A percentile compares a stretch with the other conserved stretches of the same genome.
These are phyloP conservation scores for Candida anglica DNA, from an alignment of 805 yeast genomes.

Conservation along the genomic window DNA sequence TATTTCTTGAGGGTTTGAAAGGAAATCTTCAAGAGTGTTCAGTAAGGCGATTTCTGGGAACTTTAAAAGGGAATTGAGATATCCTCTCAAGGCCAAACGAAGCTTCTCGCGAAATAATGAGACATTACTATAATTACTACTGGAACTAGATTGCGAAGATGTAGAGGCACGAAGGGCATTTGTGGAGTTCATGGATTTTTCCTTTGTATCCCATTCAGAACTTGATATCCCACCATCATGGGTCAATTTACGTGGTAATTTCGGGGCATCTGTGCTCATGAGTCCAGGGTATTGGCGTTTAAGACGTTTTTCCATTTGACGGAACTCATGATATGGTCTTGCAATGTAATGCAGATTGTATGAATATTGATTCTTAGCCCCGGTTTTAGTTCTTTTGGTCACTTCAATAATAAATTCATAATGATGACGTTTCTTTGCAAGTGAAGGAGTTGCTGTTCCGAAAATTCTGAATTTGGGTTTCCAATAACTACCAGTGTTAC, in stretches of 20 bases:
- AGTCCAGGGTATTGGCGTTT: conserved; percentile 62
- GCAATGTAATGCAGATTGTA: conserved; percentile 44
- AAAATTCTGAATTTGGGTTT: conserved; percentile 8
- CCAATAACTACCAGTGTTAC: conserved; percentile 10
- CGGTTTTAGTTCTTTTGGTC: conserved; percentile 15
- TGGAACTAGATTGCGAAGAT: not conserved
- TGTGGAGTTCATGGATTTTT: no score
- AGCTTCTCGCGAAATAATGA: conserved; percentile 67
- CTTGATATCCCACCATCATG: conserved; percentile 25
- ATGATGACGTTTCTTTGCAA: conserved; percentile 13
- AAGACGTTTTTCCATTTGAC: conserved; percentile 48
- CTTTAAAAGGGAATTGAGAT: conserved; percentile 49
- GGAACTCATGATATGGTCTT: conserved; percentile 68
- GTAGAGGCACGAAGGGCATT: conserved; percentile 1
- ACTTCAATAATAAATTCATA: conserved; percentile 50
- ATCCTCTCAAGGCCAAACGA: conserved; percentile 74
- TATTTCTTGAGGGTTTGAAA: conserved; percentile 30
- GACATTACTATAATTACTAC: conserved; percentile 1
- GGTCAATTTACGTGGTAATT: conserved; percentile 52
- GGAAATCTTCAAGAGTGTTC: conserved; percentile 49
- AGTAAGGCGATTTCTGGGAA: conserved; percentile 55
- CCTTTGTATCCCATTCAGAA: not conserved
- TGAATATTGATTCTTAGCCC: not conserved
- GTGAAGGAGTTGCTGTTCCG: not conserved
- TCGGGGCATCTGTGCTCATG: conserved; percentile 48